Percentiles rank a stretch among this genome's conserved stretches.
Conservation (phyloP, 2,329 filamentous ascomycete species). For the Coniochaeta hoffmannii region DNA sequence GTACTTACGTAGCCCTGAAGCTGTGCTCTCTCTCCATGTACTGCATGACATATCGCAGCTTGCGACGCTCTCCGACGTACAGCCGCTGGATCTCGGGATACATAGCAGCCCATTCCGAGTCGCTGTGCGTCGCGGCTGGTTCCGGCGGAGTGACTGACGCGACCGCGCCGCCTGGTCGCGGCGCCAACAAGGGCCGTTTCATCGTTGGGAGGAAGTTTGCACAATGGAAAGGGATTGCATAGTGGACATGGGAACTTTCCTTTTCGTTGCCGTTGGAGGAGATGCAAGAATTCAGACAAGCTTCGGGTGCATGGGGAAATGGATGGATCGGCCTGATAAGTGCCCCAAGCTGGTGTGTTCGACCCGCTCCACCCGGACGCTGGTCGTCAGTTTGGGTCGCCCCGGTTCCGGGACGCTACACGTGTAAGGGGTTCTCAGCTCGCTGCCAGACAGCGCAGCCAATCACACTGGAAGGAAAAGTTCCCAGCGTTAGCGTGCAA, state of each 20-base stretch:
- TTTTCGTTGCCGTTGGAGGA: background rate
- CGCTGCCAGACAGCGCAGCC: too few relatives aligned
- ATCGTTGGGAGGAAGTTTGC: background rate
- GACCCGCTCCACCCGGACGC: too few relatives aligned
- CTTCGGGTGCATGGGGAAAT: too few relatives aligned
- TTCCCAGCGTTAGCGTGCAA: background rate
- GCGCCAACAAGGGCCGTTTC: background rate
- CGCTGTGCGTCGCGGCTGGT: slow-evolving; percentile 5
- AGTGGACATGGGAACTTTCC: background rate
- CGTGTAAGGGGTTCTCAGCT: too few relatives aligned
- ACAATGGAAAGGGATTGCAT: background rate
- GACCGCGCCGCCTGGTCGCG: background rate
- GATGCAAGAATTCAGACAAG: too few relatives aligned
- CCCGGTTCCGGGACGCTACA: background rate
- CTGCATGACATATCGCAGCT: slow-evolving; percentile 13
- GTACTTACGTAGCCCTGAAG: slow-evolving; percentile 14
- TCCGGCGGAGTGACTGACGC: background rate
- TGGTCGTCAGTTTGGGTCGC: background rate
- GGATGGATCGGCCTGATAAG: too few relatives aligned
- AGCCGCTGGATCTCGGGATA: slow-evolving; percentile 12
- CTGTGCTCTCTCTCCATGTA: slow-evolving; percentile 10
- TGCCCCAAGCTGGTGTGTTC: too few relatives aligned
- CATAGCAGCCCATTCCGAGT: slow-evolving; percentile 11
- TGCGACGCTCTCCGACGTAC: slow-evolving; percentile 12
- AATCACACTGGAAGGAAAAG: background rate